Percentiles rank a stretch among this genome's conserved stretches.
Conservation (phyloP, 2,329 filamentous ascomycete species). For the Apiospora marii region DNA sequence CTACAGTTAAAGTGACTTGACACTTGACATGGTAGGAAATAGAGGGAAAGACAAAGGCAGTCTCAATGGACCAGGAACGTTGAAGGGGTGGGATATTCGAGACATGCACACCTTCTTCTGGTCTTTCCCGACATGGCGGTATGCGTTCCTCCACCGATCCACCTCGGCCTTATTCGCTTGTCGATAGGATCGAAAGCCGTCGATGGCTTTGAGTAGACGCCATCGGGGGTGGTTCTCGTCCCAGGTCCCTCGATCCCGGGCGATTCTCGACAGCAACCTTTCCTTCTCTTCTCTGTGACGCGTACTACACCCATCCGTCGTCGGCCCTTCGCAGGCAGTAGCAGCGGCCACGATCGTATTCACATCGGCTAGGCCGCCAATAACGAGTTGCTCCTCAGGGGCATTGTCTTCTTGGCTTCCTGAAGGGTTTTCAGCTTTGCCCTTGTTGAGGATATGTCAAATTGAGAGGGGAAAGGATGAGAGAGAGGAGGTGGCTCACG, state of each 20-base stretch:
- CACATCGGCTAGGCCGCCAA: neutral
- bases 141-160: conserved; percentile 45
- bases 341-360: neutral
- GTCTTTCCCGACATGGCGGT: conserved; percentile 44
- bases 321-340: neutral
- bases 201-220: conserved; percentile 49
- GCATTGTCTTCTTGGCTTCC: neutral
- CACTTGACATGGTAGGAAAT: neutral
- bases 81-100: neutral
- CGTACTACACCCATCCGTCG: neutral
- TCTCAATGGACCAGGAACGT: neutral
- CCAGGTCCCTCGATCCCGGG: conserved; percentile 42
- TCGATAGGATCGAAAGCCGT: conserved; percentile 47
- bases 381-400: neutral
- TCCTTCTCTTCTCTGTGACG: conserved; percentile 43
- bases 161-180: conserved; percentile 47
- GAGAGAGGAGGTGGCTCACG: neutral
- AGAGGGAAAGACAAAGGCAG: neutral
- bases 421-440: neutral
- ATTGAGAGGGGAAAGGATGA: too few species aligned
- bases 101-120: conserved; percentile 41
- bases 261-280: conserved; percentile 41
- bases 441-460: too few species aligned
- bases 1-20: too few species aligned
- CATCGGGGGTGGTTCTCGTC: conserved; percentile 47